phyloP scores from a whole-genome alignment of 2,329 filamentous ascomycete species.

The Beauveria scarabaeidicola region DNA sequence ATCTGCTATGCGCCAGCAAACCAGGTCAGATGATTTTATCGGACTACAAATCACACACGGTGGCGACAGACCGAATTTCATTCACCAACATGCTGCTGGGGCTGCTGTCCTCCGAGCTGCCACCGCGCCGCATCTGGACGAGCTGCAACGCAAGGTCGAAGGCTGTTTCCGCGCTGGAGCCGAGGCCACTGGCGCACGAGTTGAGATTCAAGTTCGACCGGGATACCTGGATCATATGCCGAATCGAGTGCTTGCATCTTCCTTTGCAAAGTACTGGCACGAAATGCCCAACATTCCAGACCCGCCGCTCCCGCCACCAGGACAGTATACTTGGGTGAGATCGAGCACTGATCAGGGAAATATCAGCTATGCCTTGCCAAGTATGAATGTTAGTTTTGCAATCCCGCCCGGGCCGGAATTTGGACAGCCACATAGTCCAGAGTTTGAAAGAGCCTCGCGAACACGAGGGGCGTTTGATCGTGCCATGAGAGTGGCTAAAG shows the following conservation, averaged over 20 bases:
- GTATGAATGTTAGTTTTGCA: slow-evolving; percentile 42
- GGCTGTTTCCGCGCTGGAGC: slow-evolving; percentile 33
- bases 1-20: slow-evolving; percentile 46
- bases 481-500: slow-evolving; percentile 18
- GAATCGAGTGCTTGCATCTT: slow-evolving; percentile 37
- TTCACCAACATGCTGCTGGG: slow-evolving; percentile 40
- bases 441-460: slow-evolving; percentile 18
- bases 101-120: slow-evolving; percentile 21
- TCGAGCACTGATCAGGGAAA: slow-evolving; percentile 53
- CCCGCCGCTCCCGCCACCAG: slow-evolving; percentile 22
- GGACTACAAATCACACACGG: slow-evolving; percentile 45
- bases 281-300: slow-evolving; percentile 23
- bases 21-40: slow-evolving; percentile 40
- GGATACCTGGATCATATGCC: slow-evolving; percentile 47
- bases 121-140: slow-evolving; percentile 24
- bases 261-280: slow-evolving; percentile 38
- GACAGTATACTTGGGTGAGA: slow-evolving; percentile 37
- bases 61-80: slow-evolving; percentile 46
- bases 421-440: slow-evolving; percentile 17
- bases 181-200: slow-evolving; percentile 35
- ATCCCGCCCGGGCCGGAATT: slow-evolving; percentile 31
- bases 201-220: slow-evolving; percentile 30
- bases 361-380: slow-evolving; percentile 48
- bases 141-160: slow-evolving; percentile 33
- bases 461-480: slow-evolving; percentile 16